Evolutionary conservation across 805 yeast species (phyloP), one percentile per base, ranked within the genome.

Genomic region (Hanseniaspora mollemarum): DNA sequence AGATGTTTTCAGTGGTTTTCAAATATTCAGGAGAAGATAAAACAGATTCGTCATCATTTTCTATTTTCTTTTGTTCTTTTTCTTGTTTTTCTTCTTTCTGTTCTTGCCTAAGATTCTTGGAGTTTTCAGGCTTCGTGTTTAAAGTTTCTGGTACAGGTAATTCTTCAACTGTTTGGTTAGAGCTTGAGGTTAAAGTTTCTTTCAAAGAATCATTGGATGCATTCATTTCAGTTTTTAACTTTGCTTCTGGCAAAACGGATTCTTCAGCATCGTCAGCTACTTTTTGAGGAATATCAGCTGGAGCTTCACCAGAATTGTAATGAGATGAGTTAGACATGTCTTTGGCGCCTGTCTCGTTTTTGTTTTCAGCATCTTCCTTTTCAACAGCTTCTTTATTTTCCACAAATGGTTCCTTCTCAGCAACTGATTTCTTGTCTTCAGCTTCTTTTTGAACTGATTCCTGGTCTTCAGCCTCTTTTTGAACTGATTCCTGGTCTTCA

Each of bases 241-340:
- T n/a, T n/a, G n/a, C n/a, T n/a, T n/a, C n/a, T n/a, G n/a, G n/a
- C n/a, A n/a, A n/a, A n/a, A n/a, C n/a, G n/a, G n/a, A n/a, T n/a
- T n/a, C n/a, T n/a, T n/a, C 7, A 22, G 15, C 32, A 18, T 28
- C 6, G 10, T 25, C 26, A 15, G 25, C 38, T 3, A 21, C 46
- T 10, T 12, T 15, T 19, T 39, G 28, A 15, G 35, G 28, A 46
- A 29, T 12, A 60, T 78, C 82, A 57, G 76, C 81, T 80, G 81
- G 44, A 24, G 43, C 32, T 43, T 56, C 54, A 28, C n/a, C n/a
- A n/a, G n/a, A n/a, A n/a, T n/a, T n/a, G n/a, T n/a, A n/a, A n/a
- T n/a, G n/a, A n/a, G n/a, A n/a, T n/a, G n/a, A n/a, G n/a, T n/a
- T n/a, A n/a, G n/a, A n/a, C n/a, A n/a, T n/a, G n/a, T n/a, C n/a